Percentiles rank a stretch among this genome's conserved stretches.
Conservation (phyloP, 2,329 filamentous ascomycete genomes). For the Dryadomyces quercus-mongolicae region DNA sequence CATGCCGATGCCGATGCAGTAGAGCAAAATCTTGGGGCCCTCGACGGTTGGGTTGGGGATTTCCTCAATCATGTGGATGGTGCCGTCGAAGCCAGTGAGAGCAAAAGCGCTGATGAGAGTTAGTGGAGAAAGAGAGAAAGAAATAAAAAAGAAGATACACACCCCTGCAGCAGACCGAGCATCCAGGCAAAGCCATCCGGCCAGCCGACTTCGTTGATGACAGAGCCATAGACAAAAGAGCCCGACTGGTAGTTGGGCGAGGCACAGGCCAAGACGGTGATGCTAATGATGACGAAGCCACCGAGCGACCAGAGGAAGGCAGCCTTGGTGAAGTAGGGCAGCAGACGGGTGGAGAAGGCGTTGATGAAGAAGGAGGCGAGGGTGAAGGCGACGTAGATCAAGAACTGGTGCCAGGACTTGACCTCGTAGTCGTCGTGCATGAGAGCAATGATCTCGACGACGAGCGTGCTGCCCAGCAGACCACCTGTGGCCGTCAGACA, state of each 20-base stretch:
- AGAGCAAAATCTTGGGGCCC: conserved; percentile 55
- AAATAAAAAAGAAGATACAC: neutral
- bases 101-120: conserved; percentile 24
- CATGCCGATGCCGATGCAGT: conserved; percentile 51
- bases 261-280: conserved; percentile 54
- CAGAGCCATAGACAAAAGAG: conserved; percentile 52
- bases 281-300: conserved; percentile 58
- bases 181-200: conserved; percentile 52
- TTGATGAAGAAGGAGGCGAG: conserved; percentile 51
- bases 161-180: conserved; percentile 38
- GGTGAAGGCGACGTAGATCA: conserved; percentile 57
- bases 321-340: conserved; percentile 54
- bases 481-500: conserved; percentile 56
- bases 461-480: conserved; percentile 53
- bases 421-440: conserved; percentile 44
- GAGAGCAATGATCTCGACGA: conserved; percentile 52
- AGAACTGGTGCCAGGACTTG: conserved; percentile 58
- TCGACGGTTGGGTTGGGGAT: conserved; percentile 45
- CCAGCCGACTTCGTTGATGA: conserved; percentile 59
- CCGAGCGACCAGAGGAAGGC: conserved; percentile 60
- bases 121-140: neutral
- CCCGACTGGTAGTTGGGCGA: conserved; percentile 53
- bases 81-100: conserved; percentile 39
- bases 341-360: conserved; percentile 46
- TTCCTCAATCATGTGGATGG: conserved; percentile 44